phyloP scores from a whole-genome alignment of 139 green algal species.

The Picochlorum costavermella region DNA sequence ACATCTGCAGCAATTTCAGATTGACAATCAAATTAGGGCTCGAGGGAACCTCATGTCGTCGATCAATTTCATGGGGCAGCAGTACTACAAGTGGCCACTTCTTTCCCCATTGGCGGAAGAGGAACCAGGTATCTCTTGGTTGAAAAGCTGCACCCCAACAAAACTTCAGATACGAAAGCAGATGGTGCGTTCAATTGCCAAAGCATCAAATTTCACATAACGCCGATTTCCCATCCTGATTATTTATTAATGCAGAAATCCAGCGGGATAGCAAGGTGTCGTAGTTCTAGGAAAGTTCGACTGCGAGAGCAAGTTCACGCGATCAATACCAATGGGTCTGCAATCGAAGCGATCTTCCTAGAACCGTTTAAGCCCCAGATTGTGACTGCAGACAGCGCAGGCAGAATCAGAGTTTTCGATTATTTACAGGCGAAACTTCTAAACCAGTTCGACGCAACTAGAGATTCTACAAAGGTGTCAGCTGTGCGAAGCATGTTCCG shows the following conservation, averaged over 20 bases:
- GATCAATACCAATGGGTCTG: slow-evolving; percentile 9
- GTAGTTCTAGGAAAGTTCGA: neutral
- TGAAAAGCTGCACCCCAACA: neutral
- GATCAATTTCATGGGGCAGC: slow-evolving; percentile 46
- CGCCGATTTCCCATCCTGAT: neutral
- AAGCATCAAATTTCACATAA: neutral
- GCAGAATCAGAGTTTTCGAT: slow-evolving; percentile 51
- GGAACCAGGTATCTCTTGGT: slow-evolving; percentile 15
- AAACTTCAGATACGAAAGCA: slow-evolving; percentile 7
- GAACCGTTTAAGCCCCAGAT: slow-evolving; percentile 63
- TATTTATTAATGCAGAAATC: neutral
- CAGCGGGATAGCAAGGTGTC: slow-evolving; percentile 5
- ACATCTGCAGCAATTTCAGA: too few species aligned
- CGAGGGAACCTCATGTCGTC: slow-evolving; percentile 16
- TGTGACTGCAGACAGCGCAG: slow-evolving; percentile 43
- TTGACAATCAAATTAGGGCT: neutral
- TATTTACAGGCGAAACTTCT: slow-evolving; percentile 13
- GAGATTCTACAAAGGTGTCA: neutral
- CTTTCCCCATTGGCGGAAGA: slow-evolving; percentile 49
- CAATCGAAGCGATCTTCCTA: slow-evolving; percentile 48
- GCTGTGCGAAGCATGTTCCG: slow-evolving; percentile 30
- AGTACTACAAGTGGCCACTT: slow-evolving; percentile 63
- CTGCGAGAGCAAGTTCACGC: slow-evolving; percentile 18
- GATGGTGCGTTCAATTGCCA: neutral
- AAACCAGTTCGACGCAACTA: slow-evolving; percentile 7